These are phyloP conservation scores for Kuraishia ogatae DNA, from an alignment of 805 yeast genomes.

Conservation along the genomic window DNA sequence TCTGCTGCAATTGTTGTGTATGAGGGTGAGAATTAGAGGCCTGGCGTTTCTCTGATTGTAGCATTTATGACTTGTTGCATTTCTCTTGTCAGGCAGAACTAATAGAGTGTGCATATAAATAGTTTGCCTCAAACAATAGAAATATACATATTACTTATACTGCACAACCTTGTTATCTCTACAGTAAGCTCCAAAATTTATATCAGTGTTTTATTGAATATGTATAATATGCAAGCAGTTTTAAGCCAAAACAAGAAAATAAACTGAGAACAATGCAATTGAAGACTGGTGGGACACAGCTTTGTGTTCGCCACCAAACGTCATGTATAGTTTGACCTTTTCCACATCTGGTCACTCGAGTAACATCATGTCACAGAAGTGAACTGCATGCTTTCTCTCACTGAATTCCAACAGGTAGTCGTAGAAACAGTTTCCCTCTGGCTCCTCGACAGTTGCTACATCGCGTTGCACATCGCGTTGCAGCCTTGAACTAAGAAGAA, in stretches of 20 bases:
- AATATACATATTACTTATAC: too few relatives aligned
- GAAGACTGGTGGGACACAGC: neutral
- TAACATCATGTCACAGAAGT: constrained; percentile 4
- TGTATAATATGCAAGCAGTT: neutral
- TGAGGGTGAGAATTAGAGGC: constrained; percentile 2
- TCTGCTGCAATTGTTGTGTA: constrained; percentile 61
- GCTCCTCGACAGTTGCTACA: neutral
- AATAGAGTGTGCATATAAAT: neutral
- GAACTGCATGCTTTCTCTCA: constrained; percentile 4
- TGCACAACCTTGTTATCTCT: too few relatives aligned
- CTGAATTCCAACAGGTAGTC: constrained; percentile 10
- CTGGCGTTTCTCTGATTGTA: too few relatives aligned
- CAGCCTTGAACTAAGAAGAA: neutral
- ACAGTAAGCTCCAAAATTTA: too few relatives aligned
- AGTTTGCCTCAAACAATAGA: too few relatives aligned
- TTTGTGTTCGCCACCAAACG: neutral
- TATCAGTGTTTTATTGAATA: too few relatives aligned
- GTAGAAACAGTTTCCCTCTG: constrained; percentile 1
- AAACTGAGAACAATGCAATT: neutral
- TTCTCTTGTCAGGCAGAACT: neutral
- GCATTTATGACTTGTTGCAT: too few relatives aligned
- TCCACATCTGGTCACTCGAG: neutral
- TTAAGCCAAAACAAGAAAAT: neutral
- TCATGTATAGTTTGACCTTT: neutral
- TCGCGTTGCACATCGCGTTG: neutral